Evolutionary conservation across 805 yeast genomes (phyloP).

Genomic region (Starmerella sirachaensis): DNA sequence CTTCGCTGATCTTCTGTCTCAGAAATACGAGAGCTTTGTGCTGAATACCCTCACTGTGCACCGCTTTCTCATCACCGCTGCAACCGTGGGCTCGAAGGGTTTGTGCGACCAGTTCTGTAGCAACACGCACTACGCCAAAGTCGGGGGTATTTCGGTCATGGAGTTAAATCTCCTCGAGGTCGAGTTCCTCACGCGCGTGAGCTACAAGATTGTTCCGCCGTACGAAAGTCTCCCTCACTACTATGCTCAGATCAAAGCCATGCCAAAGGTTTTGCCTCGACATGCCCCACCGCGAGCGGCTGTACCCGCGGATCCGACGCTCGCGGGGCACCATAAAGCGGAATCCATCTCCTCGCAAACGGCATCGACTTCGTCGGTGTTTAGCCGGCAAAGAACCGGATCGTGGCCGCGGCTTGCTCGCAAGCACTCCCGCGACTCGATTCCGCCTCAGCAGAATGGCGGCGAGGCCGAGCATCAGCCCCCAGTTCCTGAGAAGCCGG

Average conservation of each 20-base stretch:
- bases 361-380: too few species aligned
- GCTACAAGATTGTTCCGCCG: conserved; percentile 60
- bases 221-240: conserved; percentile 26
- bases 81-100: conserved; percentile 71
- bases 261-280: background rate
- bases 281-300: background rate
- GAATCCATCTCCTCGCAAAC: too few species aligned
- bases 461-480: background rate
- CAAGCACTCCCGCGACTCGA: too few species aligned
- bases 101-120: conserved; percentile 80
- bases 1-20: conserved; percentile 74
- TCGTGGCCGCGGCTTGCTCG: too few species aligned
- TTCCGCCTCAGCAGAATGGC: too few species aligned
- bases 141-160: conserved; percentile 52
- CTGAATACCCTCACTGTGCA: conserved; percentile 88
- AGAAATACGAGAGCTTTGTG: conserved; percentile 66
- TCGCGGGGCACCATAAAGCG: too few species aligned
- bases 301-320: too few species aligned
- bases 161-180: conserved; percentile 83
- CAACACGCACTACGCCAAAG: conserved; percentile 85
- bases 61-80: conserved; percentile 77
- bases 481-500: background rate
- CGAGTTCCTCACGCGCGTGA: conserved; percentile 70
- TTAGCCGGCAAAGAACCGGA: too few species aligned
- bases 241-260: conserved; percentile 28